phyloP scores from a whole-genome alignment of 2,329 filamentous ascomycete species.

The Neofusicoccum parvum region DNA sequence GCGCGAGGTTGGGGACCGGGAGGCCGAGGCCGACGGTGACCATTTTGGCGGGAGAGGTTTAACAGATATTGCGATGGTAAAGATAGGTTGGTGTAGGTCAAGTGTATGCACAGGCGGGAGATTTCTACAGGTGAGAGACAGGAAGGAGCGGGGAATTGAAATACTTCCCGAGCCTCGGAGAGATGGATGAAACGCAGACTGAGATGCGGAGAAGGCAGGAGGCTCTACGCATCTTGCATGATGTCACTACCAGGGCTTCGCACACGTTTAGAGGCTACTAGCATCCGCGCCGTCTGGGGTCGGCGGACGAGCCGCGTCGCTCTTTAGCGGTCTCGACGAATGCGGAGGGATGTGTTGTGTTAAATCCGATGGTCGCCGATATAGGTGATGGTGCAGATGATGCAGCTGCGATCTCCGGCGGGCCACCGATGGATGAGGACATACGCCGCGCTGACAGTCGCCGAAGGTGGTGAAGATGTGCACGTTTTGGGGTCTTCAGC shows the following conservation, averaged over 20 bases:
- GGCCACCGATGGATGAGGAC: too few species aligned
- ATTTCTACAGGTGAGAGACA: neutral
- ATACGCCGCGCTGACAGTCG: neutral
- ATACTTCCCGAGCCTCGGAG: neutral
- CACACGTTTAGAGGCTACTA: neutral
- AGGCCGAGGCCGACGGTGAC: constrained; percentile 36
- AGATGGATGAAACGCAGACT: neutral
- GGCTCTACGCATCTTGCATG: neutral
- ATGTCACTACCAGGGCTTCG: neutral
- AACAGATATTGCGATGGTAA: neutral
- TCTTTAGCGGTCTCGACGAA: neutral
- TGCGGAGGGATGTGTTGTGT: neutral
- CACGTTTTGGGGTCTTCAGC: neutral
- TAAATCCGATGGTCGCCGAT: neutral
- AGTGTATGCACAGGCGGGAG: neutral
- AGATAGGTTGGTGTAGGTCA: neutral
- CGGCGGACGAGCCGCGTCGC: neutral
- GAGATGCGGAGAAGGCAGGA: neutral
- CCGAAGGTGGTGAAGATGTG: neutral
- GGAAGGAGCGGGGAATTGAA: neutral
- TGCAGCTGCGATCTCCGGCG: too few species aligned
- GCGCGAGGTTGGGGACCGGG: constrained; percentile 35
- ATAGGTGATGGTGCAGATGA: too few species aligned
- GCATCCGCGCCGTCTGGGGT: neutral
- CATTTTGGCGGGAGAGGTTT: neutral